These are phyloP conservation scores for Chlamydomonas incerta DNA, from an alignment of 139 green algal species.

Conservation along the genomic window DNA sequence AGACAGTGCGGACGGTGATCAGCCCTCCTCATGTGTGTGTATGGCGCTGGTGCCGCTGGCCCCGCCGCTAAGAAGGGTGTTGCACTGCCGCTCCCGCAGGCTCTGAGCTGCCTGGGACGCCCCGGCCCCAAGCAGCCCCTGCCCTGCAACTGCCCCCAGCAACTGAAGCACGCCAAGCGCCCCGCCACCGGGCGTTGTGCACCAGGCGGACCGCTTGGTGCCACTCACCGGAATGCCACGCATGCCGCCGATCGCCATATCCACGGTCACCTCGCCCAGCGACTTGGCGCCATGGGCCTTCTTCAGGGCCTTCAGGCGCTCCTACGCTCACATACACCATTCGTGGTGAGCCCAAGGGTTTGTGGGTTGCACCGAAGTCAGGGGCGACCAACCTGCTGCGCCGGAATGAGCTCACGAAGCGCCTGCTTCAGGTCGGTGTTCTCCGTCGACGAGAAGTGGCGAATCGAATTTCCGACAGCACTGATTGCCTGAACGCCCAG, in stretches of 20 bases:
- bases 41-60: too few relatives aligned
- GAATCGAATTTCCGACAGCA: neutral
- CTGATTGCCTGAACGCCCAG: constrained; percentile 6
- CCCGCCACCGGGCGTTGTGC: too few relatives aligned
- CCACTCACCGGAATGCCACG: constrained; percentile 89
- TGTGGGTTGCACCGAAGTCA: neutral
- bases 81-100: too few relatives aligned
- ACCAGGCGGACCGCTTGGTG: too few relatives aligned
- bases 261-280: constrained; percentile 91
- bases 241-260: constrained; percentile 96
- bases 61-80: too few relatives aligned
- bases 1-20: too few relatives aligned
- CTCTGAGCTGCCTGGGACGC: too few relatives aligned
- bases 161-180: too few relatives aligned
- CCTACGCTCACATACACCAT: constrained; percentile 55
- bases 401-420: constrained; percentile 75
- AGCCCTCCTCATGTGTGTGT: too few relatives aligned
- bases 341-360: too few relatives aligned
- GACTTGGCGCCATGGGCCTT: constrained; percentile 76
- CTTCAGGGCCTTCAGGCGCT: constrained; percentile 89
- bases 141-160: too few relatives aligned
- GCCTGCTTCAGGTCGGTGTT: constrained; percentile 64
- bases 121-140: too few relatives aligned
- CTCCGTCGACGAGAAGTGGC: neutral
- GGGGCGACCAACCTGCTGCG: constrained; percentile 67